Conservation (phyloP, 305 asterid species). For the Fraxinus sp. region DNA sequence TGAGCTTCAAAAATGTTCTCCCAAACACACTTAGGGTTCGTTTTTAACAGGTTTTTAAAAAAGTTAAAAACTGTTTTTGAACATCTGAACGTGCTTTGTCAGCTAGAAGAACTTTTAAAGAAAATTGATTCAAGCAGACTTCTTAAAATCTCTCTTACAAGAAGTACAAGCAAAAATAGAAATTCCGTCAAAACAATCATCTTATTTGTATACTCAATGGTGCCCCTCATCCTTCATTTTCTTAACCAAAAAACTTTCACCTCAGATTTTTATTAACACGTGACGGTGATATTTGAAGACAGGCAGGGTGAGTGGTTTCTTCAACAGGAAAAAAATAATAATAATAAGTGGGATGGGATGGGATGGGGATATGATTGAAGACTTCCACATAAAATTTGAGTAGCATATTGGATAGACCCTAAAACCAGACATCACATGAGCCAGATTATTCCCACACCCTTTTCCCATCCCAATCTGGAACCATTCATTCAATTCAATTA, state of each 20-base stretch:
- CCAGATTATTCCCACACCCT: slow-evolving; percentile 30
- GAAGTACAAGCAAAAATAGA: too few species aligned
- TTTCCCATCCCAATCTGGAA: slow-evolving; percentile 3
- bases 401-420: slow-evolving; percentile 26
- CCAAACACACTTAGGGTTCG: not conserved
- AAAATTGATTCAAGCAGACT: not conserved
- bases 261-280: not conserved
- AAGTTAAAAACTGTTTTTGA: not conserved
- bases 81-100: not conserved
- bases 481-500: slow-evolving; percentile 2
- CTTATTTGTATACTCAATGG: too few species aligned
- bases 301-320: not conserved
- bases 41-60: too few species aligned
- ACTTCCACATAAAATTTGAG: slow-evolving; percentile 1
- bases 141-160: not conserved
- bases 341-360: not conserved
- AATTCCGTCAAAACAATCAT: too few species aligned
- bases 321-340: not conserved
- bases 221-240: not conserved
- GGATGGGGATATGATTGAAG: slow-evolving; percentile 15
- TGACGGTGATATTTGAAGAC: not conserved
- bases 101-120: too few species aligned
- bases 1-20: not conserved
- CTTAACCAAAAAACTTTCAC: not conserved
- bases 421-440: slow-evolving; percentile 1